These are phyloP conservation scores for Papiliotrema terrestris DNA, from an alignment of 1,284 basidiomycete species.

Conservation along the genomic window DNA sequence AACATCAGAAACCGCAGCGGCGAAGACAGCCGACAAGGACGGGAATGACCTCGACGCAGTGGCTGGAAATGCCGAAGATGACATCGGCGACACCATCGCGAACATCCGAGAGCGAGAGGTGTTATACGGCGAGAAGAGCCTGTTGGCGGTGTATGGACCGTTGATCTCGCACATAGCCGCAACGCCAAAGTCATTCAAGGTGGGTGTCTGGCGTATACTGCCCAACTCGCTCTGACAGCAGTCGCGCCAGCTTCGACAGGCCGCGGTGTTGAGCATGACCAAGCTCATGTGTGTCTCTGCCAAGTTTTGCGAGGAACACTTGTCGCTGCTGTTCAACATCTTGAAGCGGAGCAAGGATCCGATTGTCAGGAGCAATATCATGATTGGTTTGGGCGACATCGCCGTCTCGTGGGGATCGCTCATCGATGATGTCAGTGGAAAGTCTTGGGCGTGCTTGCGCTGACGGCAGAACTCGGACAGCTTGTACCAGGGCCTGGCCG, in stretches of 20 bases:
- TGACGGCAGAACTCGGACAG: constrained; percentile 73
- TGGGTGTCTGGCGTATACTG: constrained; percentile 46
- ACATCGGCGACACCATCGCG: constrained; percentile 89
- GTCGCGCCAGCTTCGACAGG: constrained; percentile 80
- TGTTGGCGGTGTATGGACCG: constrained; percentile 82
- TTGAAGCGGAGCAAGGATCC: constrained; percentile 86
- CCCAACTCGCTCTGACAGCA: constrained; percentile 42
- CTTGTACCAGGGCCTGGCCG: constrained; percentile 88
- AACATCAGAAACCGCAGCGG: constrained; percentile 44
- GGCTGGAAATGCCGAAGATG: constrained; percentile 95
- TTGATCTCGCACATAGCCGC: constrained; percentile 87
- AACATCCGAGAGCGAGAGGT: constrained; percentile 82
- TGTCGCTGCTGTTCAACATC: constrained; percentile 86
- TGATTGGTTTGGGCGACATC: constrained; percentile 94
- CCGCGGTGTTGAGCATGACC: constrained; percentile 83
- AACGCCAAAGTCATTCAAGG: constrained; percentile 77
- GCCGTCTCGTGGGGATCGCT: constrained; percentile 95
- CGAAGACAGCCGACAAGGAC: constrained; percentile 57
- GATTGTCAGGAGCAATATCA: constrained; percentile 88
- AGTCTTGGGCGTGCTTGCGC: neutral
- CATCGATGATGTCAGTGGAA: constrained; percentile 68
- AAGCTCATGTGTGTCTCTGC: constrained; percentile 97
- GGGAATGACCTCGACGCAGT: constrained; percentile 93
- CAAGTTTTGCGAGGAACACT: constrained; percentile 86
- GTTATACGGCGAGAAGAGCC: constrained; percentile 75